These are phyloP conservation scores for Coemansia sp. DNA, from an alignment of 371 early-diverging fungal genomes.

Conservation along the genomic window DNA sequence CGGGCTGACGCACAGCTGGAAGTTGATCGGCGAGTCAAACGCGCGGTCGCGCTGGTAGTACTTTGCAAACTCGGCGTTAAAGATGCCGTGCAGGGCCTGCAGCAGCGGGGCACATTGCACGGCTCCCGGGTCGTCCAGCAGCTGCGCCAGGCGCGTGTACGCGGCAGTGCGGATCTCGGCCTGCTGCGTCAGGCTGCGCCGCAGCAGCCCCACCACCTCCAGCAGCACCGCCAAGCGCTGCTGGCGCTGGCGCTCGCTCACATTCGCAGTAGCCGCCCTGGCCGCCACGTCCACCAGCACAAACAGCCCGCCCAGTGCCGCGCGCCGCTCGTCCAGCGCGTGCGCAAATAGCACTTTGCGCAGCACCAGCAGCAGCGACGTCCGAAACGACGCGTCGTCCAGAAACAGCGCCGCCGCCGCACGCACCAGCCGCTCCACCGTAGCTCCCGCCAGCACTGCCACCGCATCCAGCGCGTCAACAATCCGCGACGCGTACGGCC, in stretches of 20 bases:
- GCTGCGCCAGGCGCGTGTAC: conserved; percentile 24
- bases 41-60: conserved; percentile 20
- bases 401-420: conserved; percentile 29
- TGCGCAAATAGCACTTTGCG: conserved; percentile 50
- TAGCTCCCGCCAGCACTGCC: conserved; percentile 9
- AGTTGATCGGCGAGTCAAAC: conserved; percentile 28
- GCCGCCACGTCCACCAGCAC: conserved; percentile 17
- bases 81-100: conserved; percentile 19
- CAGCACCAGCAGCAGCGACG: conserved; percentile 45
- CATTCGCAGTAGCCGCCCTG: not conserved
- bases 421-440: conserved; percentile 15
- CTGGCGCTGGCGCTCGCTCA: not conserved
- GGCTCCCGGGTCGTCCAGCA: conserved; percentile 20
- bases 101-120: conserved; percentile 12
- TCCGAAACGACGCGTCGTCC: conserved; percentile 31
- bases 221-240: conserved; percentile 30
- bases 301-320: conserved; percentile 40
- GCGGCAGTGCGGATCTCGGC: conserved; percentile 29
- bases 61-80: conserved; percentile 40
- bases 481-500: conserved; percentile 18
- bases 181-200: conserved; percentile 51
- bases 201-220: conserved; percentile 48
- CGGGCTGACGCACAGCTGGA: conserved; percentile 32
- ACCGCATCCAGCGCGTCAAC: conserved; percentile 43
- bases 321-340: conserved; percentile 39